phyloP scores from a whole-genome alignment of 305 asterid genomes.

The Lippia alba region DNA sequence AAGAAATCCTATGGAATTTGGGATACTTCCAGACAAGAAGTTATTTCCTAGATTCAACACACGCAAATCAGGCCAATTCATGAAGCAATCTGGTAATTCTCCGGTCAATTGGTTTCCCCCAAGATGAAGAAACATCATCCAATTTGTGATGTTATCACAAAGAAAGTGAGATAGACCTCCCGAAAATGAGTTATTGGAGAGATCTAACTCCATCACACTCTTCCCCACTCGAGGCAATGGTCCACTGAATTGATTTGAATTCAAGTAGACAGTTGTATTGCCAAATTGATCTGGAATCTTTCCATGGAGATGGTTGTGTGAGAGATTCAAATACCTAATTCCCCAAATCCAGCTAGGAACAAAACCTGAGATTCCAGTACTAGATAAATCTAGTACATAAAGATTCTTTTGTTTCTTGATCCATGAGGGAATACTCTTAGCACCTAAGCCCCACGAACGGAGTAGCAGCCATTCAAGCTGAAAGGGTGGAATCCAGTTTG shows the following conservation, averaged over 20 bases:
- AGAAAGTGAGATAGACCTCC: slow-evolving; percentile 13
- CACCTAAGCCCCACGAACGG: too few relatives aligned
- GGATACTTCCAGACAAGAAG: slow-evolving; percentile 32
- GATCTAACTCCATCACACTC: background rate
- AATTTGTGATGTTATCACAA: background rate
- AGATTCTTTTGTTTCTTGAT: too few relatives aligned
- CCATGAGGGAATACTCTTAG: too few relatives aligned
- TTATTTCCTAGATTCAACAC: slow-evolving; percentile 29
- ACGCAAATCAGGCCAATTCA: background rate
- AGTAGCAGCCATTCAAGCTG: too few relatives aligned
- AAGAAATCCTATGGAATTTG: slow-evolving; percentile 21
- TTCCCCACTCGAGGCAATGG: background rate
- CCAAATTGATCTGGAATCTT: too few relatives aligned
- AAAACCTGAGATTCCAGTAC: too few relatives aligned
- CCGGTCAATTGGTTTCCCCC: slow-evolving; percentile 26
- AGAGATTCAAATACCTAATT: too few relatives aligned
- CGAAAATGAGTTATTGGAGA: slow-evolving; percentile 27
- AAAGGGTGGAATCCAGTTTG: too few relatives aligned
- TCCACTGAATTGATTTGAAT: slow-evolving; percentile 34
- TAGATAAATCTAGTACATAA: too few relatives aligned
- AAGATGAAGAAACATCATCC: slow-evolving; percentile 22
- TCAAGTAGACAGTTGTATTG: background rate
- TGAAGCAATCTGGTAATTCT: slow-evolving; percentile 9
- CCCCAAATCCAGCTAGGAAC: too few relatives aligned
- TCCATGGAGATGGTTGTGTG: too few relatives aligned